Percentiles rank a stretch among this genome's conserved stretches.
phyloP scores from a whole-genome alignment of 352 stramenopile species.

The Pythium sukuiense region DNA sequence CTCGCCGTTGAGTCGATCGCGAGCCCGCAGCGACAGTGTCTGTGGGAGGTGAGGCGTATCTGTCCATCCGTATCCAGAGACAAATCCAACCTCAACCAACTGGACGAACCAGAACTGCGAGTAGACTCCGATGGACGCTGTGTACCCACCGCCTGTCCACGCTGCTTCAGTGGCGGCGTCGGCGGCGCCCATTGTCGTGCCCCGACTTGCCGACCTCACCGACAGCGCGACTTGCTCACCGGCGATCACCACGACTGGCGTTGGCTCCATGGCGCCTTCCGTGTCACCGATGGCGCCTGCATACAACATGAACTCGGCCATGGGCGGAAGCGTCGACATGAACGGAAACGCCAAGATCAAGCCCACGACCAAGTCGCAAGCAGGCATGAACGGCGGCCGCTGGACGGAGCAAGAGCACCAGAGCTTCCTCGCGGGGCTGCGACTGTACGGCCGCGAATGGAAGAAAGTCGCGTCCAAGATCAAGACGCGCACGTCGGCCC shows the following conservation, averaged over 20 bases:
- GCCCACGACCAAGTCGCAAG: slow-evolving; percentile 45
- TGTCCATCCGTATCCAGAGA: not conserved
- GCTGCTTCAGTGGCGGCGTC: not conserved
- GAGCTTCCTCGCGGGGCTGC: slow-evolving; percentile 92
- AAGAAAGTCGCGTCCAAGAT: slow-evolving; percentile 94
- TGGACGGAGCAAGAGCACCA: slow-evolving; percentile 96
- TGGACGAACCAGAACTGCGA: slow-evolving; percentile 4
- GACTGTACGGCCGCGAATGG: slow-evolving; percentile 96
- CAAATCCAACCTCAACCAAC: slow-evolving; percentile 3
- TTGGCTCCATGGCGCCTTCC: slow-evolving; percentile 6
- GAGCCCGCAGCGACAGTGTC: not conserved
- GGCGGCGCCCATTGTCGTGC: slow-evolving; percentile 18
- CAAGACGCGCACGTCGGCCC: slow-evolving; percentile 83
- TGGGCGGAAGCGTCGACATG: not conserved
- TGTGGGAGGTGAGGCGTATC: too few relatives aligned
- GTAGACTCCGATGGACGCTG: slow-evolving; percentile 4
- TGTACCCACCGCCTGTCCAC: not conserved
- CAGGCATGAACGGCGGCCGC: slow-evolving; percentile 86
- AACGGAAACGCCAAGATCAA: slow-evolving; percentile 29
- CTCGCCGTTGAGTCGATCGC: not conserved
- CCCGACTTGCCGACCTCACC: slow-evolving; percentile 2
- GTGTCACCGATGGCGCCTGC: slow-evolving; percentile 16
- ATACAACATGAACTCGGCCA: not conserved
- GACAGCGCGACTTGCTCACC: slow-evolving; percentile 17
- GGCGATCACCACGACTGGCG: slow-evolving; percentile 8